A percentile compares a stretch with the other conserved stretches of the same genome.
These are phyloP conservation scores for Plasmodium berghei DNA, from an alignment of 169 alveolate species.

Conservation along the genomic window DNA sequence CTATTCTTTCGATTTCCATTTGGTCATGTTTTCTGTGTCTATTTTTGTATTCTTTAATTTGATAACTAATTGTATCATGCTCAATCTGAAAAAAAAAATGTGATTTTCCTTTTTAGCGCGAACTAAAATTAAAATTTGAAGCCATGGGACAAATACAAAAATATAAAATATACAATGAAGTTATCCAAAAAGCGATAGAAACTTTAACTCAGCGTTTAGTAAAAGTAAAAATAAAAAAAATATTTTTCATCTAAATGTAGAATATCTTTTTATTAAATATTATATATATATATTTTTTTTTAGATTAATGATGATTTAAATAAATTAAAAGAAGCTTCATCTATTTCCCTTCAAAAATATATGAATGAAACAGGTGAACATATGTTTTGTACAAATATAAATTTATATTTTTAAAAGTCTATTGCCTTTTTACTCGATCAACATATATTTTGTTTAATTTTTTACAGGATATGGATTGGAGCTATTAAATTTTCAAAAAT, in stretches of 20 bases:
- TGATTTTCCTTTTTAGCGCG: constrained; percentile 15
- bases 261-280: neutral
- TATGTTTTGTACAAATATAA: neutral
- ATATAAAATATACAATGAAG: constrained; percentile 34
- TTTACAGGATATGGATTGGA: constrained; percentile 31
- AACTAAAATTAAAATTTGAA: constrained; percentile 46
- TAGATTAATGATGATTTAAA: constrained; percentile 54
- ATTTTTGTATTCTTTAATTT: too few relatives aligned
- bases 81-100: neutral
- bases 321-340: constrained; percentile 35
- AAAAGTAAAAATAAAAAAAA: constrained; percentile 15
- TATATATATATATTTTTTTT: neutral
- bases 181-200: constrained; percentile 47
- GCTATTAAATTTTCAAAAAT: constrained; percentile 10
- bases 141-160: constrained; percentile 61
- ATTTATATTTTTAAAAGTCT: neutral
- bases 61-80: neutral
- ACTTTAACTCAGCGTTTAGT: constrained; percentile 26
- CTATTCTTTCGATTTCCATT: too few relatives aligned
- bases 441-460: neutral
- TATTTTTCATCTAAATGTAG: neutral
- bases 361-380: constrained; percentile 38
- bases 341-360: constrained; percentile 56
- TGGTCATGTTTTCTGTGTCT: too few relatives aligned
- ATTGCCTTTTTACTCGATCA: neutral